Percentiles rank a stretch among this genome's conserved stretches.
phyloP scores from a whole-genome alignment of 179 eudicot species.

The Silene coronaria region DNA sequence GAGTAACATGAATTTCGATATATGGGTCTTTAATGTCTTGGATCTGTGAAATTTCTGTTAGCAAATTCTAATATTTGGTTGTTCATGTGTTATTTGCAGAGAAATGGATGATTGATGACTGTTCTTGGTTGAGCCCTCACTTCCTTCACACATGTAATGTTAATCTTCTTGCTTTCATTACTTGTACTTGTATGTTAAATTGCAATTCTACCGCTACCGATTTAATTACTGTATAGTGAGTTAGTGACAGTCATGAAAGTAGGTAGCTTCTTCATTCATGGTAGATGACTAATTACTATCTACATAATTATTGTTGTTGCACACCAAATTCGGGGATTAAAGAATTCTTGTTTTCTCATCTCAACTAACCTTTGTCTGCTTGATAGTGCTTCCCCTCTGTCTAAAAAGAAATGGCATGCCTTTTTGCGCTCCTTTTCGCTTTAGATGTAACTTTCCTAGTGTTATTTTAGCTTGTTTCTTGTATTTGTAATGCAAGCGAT shows the following conservation, averaged over 20 bases:
- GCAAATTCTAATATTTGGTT: constrained; percentile 6
- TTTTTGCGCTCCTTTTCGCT: constrained; percentile 21
- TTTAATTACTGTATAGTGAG: constrained; percentile 2
- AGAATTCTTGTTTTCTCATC: constrained; percentile 3
- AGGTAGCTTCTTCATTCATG: constrained; percentile 13
- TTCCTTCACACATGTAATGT: constrained; percentile 13
- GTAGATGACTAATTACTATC: background rate
- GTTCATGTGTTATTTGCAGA: constrained; percentile 9
- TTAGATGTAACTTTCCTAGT: constrained; percentile 17
- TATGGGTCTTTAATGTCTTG: constrained; percentile 10
- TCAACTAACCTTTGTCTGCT: constrained; percentile 22
- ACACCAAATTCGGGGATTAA: background rate
- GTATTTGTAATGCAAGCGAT: constrained; percentile 15
- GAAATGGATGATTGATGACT: constrained; percentile 22
- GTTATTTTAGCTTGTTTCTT: constrained; percentile 12
- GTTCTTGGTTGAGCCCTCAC: constrained; percentile 22
- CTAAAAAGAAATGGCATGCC: constrained; percentile 16
- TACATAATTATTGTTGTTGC: constrained; percentile 13
- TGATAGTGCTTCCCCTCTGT: constrained; percentile 18
- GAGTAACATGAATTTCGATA: background rate
- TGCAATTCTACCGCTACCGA: background rate
- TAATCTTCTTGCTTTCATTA: constrained; percentile 3
- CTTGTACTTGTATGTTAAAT: background rate
- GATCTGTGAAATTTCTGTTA: constrained; percentile 15
- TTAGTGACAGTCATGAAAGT: constrained; percentile 7